Conservation (phyloP, 331 rosid species). For the Malus hybrid region DNA sequence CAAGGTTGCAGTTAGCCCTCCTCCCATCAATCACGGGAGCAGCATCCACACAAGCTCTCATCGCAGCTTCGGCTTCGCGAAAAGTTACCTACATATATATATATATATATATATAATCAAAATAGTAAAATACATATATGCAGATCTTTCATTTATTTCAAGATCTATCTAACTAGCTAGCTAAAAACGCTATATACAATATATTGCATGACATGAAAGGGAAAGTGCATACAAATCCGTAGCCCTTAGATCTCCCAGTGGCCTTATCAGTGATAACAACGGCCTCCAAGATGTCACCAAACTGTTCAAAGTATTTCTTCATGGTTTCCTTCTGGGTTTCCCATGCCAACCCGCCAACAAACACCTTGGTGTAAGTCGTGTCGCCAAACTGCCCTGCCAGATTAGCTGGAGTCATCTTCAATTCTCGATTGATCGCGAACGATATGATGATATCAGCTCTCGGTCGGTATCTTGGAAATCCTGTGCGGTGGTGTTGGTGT, state of each 20-base stretch:
- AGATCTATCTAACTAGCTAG: neutral
- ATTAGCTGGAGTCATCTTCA: slow-evolving; percentile 61
- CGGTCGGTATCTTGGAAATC: neutral
- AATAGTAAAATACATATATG: neutral
- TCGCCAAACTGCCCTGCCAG: slow-evolving; percentile 92
- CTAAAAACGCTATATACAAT: neutral
- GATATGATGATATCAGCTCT: neutral
- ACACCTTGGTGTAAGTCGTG: slow-evolving; percentile 91
- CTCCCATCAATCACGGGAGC: slow-evolving; percentile 96
- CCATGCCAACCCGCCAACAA: slow-evolving; percentile 99
- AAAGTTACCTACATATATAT: slow-evolving; percentile 55
- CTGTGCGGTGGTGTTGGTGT: neutral
- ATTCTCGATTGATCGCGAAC: neutral
- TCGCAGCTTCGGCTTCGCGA: slow-evolving; percentile 86
- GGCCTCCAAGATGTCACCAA: slow-evolving; percentile 99
- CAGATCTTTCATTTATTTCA: neutral
- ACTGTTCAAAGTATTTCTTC: slow-evolving; percentile 93
- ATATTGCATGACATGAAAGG: neutral
- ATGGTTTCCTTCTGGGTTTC: slow-evolving; percentile 97
- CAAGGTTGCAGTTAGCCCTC: slow-evolving; percentile 96
- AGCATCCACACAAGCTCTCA: slow-evolving; percentile 98
- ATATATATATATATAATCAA: neutral
- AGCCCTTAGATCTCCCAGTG: slow-evolving; percentile 98
- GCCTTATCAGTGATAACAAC: slow-evolving; percentile 98
- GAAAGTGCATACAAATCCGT: slow-evolving; percentile 66